These are phyloP conservation scores for Lactifluus subvellereus DNA, from an alignment of 768 basidiomycete genomes.

Conservation along the genomic window DNA sequence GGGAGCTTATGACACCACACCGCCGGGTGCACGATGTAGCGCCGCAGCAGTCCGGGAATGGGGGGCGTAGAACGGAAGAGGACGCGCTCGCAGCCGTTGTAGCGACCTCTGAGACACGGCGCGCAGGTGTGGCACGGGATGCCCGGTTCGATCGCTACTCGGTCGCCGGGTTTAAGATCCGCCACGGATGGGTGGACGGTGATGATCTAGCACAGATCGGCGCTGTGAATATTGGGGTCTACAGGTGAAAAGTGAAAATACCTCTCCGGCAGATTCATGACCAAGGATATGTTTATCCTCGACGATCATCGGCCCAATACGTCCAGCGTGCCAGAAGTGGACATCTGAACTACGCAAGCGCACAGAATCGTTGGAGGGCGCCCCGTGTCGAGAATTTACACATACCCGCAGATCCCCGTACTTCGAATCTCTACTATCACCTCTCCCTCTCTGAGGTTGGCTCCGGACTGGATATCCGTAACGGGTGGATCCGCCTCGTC, in stretches of 20 bases:
- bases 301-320: conserved; percentile 65
- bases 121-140: conserved; percentile 63
- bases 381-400: not conserved
- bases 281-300: conserved; percentile 49
- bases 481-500: conserved; percentile 30
- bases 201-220: not conserved
- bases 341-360: conserved; percentile 51
- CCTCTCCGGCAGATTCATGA: conserved; percentile 65
- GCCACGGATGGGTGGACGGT: conserved; percentile 16
- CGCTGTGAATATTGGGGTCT: not conserved
- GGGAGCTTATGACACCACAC: conserved; percentile 54
- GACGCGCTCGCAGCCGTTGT: conserved; percentile 50
- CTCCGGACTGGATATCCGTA: conserved; percentile 16
- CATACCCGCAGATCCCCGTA: conserved; percentile 65
- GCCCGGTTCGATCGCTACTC: conserved; percentile 66
- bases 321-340: conserved; percentile 68
- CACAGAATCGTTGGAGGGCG: not conserved
- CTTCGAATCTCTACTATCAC: conserved; percentile 61
- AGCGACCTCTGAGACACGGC: conserved; percentile 55
- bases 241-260: conserved; percentile 24
- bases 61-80: conserved; percentile 72
- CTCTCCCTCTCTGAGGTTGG: conserved; percentile 37
- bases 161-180: conserved; percentile 41
- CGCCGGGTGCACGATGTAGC: conserved; percentile 22
- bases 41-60: conserved; percentile 32